Evolutionary conservation across 2,329 filamentous ascomycete genomes (phyloP).

Genomic region (Nemania sp.): DNA sequence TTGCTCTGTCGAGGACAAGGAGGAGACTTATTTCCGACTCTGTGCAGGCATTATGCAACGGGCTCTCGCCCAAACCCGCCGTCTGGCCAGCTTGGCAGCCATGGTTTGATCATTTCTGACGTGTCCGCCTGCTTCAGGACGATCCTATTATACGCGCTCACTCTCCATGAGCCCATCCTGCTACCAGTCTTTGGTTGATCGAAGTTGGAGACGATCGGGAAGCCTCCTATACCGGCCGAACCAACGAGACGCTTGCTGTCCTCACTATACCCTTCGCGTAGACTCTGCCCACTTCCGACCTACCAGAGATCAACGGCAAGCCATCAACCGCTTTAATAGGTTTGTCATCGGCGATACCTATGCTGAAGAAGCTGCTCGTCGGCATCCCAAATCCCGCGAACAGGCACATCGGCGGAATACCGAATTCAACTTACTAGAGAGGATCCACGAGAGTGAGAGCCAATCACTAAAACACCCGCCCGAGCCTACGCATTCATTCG

Average conservation of each 20-base stretch:
- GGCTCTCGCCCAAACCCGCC: conserved; percentile 18
- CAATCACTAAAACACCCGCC: conserved; percentile 59
- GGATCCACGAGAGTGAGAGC: conserved; percentile 72
- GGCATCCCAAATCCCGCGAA: conserved; percentile 70
- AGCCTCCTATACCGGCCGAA: conserved; percentile 78
- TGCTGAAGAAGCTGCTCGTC: conserved; percentile 63
- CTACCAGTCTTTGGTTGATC: conserved; percentile 74
- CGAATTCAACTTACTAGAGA: conserved; percentile 67
- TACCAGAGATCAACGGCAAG: conserved; percentile 73
- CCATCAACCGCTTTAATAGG: conserved; percentile 76
- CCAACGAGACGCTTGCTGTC: conserved; percentile 81
- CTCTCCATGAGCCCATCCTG: conserved; percentile 64
- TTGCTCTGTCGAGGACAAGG: conserved; percentile 8
- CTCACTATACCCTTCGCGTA: conserved; percentile 83
- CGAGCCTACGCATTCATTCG: conserved; percentile 68
- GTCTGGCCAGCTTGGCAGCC: conserved; percentile 27
- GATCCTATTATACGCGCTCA: conserved; percentile 71
- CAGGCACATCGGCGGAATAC: conserved; percentile 66
- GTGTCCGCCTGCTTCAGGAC: conserved; percentile 54
- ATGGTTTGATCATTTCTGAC: conserved; percentile 39
- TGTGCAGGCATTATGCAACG: conserved; percentile 27
- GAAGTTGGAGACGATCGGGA: conserved; percentile 77
- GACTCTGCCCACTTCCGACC: conserved; percentile 68
- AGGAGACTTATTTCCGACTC: conserved; percentile 13
- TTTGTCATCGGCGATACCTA: conserved; percentile 72